Evolutionary conservation across 2,329 filamentous ascomycete genomes (phyloP).

Genomic region (Fusarium graminum): DNA sequence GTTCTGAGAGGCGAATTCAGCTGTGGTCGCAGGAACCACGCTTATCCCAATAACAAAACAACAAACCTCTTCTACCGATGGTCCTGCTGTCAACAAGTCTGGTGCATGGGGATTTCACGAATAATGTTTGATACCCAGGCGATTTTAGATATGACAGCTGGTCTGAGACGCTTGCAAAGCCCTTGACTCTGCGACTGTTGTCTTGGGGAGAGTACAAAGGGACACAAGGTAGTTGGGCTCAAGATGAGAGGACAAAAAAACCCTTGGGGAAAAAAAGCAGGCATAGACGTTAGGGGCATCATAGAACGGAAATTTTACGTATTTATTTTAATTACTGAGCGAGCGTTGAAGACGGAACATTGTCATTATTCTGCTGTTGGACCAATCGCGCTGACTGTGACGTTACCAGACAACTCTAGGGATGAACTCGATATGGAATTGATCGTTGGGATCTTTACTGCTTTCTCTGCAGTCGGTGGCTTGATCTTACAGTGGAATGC

Average conservation of each 20-base stretch:
- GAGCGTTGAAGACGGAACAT: slow-evolving; percentile 1
- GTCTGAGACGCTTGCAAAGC: not conserved
- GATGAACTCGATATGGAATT: not conserved
- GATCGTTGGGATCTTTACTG: not conserved
- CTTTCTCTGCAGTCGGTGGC: not conserved
- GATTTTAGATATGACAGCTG: slow-evolving; percentile 27
- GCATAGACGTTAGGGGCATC: slow-evolving; percentile 40
- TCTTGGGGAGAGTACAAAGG: not conserved
- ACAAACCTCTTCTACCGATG: slow-evolving; percentile 39
- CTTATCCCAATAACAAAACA: slow-evolving; percentile 34
- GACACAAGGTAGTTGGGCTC: not conserved
- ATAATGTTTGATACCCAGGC: slow-evolving; percentile 46
- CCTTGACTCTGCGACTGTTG: slow-evolving; percentile 7
- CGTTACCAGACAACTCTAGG: not conserved
- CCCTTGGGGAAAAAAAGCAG: slow-evolving; percentile 31
- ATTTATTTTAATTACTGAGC: slow-evolving; percentile 38
- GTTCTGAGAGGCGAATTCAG: slow-evolving; percentile 1
- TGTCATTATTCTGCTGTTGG: not conserved
- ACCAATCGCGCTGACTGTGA: not conserved
- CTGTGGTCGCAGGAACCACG: slow-evolving; percentile 16
- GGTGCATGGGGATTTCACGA: slow-evolving; percentile 44
- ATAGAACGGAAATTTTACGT: slow-evolving; percentile 41
- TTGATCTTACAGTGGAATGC: not conserved
- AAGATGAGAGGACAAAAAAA: slow-evolving; percentile 10
- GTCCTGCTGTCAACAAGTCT: slow-evolving; percentile 33